Evolutionary conservation across 2,329 filamentous ascomycete genomes (phyloP).

Genomic region (Ilyonectria sp.): DNA sequence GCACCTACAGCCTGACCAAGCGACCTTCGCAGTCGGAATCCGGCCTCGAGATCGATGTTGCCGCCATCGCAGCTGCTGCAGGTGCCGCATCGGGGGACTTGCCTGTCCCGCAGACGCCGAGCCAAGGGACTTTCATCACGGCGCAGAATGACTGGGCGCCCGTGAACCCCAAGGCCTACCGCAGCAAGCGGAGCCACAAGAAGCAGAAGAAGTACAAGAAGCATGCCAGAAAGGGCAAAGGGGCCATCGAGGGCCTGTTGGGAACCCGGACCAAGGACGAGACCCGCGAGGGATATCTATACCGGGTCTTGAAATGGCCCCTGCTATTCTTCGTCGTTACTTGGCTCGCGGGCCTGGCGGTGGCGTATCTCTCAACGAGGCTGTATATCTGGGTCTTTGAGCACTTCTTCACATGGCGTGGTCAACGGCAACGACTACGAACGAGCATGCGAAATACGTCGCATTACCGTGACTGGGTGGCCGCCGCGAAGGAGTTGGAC

Average conservation of each 20-base stretch:
- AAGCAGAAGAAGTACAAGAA: slow-evolving; percentile 50
- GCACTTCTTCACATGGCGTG: slow-evolving; percentile 91
- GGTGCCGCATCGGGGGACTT: slow-evolving; percentile 58
- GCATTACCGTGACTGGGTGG: slow-evolving; percentile 88
- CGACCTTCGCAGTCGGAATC: slow-evolving; percentile 54
- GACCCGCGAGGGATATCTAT: slow-evolving; percentile 93
- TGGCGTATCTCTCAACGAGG: slow-evolving; percentile 83
- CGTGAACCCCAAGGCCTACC: slow-evolving; percentile 78
- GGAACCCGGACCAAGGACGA: slow-evolving; percentile 84
- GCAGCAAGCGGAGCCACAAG: slow-evolving; percentile 55
- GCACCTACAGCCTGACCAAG: slow-evolving; percentile 61
- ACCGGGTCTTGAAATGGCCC: slow-evolving; percentile 92
- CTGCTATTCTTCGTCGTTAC: slow-evolving; percentile 83
- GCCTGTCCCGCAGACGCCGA: slow-evolving; percentile 43
- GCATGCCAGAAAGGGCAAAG: slow-evolving; percentile 53
- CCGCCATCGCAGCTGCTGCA: slow-evolving; percentile 56
- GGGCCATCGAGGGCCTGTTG: slow-evolving; percentile 57
- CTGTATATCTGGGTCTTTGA: slow-evolving; percentile 95
- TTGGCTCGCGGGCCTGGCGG: slow-evolving; percentile 83
- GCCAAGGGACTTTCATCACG: slow-evolving; percentile 77
- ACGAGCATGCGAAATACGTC: slow-evolving; percentile 79
- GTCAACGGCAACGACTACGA: slow-evolving; percentile 80
- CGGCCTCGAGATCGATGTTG: slow-evolving; percentile 52
- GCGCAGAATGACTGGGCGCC: slow-evolving; percentile 98
- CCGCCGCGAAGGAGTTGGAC: slow-evolving; percentile 85